A percentile compares a stretch with the other conserved stretches of the same genome.
These are phyloP conservation scores for Scytalidium sp. DNA, from an alignment of 2,329 filamentous ascomycete genomes.

Conservation along the genomic window DNA sequence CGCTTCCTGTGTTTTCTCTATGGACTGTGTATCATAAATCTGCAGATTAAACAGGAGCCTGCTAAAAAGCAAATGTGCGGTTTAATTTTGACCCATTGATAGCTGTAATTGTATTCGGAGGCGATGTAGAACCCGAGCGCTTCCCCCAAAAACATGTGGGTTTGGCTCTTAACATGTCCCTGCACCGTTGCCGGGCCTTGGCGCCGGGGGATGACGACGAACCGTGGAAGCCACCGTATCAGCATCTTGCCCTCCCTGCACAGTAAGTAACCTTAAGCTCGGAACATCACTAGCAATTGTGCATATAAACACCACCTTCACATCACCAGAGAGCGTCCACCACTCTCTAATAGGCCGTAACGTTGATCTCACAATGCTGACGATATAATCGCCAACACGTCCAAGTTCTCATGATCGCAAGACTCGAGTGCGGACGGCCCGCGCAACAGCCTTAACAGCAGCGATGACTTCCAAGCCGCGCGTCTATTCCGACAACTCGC, in stretches of 20 bases:
- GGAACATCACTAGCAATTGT: not conserved
- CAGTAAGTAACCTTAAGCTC: too few species aligned
- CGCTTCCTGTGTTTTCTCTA: not conserved
- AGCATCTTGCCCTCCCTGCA: not conserved
- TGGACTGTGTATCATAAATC: not conserved
- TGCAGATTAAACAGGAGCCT: not conserved
- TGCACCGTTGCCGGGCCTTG: not conserved
- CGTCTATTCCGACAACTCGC: constrained; percentile 4
- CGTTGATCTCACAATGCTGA: not conserved
- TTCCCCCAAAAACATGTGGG: too few species aligned
- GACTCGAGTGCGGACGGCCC: constrained; percentile 17
- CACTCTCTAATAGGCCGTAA: not conserved
- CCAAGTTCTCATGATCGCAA: constrained; percentile 17
- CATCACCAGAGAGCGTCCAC: not conserved
- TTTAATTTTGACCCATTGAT: too few species aligned
- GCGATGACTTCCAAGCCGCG: constrained; percentile 8
- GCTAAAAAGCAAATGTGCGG: too few species aligned
- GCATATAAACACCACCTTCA: not conserved
- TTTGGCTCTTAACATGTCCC: too few species aligned
- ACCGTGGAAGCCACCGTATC: not conserved
- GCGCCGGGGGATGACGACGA: not conserved
- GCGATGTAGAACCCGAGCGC: too few species aligned
- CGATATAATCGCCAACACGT: not conserved
- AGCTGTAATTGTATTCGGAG: too few species aligned
- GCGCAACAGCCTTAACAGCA: constrained; percentile 10